Evolutionary conservation across 805 yeast species (phyloP), one percentile per base, ranked within the genome.

Genomic region (Saccharomycopsis malanga): DNA sequence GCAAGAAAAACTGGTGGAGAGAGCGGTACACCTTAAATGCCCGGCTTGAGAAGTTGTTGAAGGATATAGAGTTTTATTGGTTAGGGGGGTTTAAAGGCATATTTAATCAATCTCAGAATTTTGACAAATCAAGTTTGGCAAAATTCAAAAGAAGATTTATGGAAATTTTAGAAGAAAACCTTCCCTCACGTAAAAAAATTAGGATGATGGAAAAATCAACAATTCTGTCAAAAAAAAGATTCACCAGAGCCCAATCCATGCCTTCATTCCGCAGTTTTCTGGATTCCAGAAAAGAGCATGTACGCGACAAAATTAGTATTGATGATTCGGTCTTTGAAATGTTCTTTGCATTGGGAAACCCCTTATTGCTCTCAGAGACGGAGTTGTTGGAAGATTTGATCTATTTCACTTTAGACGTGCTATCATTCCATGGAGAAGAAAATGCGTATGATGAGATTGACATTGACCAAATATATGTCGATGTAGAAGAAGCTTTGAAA

Each of bases 1-100:
- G 80, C 25, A 69, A 87, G 42, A 72, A 71, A 39, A 53, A 65
- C 5, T 91, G 97, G 96, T 93, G 97, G 95, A 70, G 71, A 35
- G 65, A 67, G 24, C 66, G 97, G 42, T 76, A 75, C 46, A 63
- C 61, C 0, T 65, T 88, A 15, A 96, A 91, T 60, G 60, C 66
- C 7, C 62, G 72, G 40, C 58, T 91, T 44, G 61, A 71, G 34
- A 61, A 61, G 1, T 61, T 88, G n/a, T 59, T 91, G n/a, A 56
- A 60, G 1, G 67, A 67, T 27, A 72, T 86, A 6, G 91, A 87
- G 46, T 60, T 61, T 20, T 65, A 67, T 46, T 86, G 96, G 89
- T 65, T 91, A 32, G 87, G 91, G 12, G 94, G 91, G 0, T 84
- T 87, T 54, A 65, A 65, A 44, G 81, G 88, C 0, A 58, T 87